Conservation (phyloP, 257 asterid genomes). For the Solanum ossicruentum region DNA sequence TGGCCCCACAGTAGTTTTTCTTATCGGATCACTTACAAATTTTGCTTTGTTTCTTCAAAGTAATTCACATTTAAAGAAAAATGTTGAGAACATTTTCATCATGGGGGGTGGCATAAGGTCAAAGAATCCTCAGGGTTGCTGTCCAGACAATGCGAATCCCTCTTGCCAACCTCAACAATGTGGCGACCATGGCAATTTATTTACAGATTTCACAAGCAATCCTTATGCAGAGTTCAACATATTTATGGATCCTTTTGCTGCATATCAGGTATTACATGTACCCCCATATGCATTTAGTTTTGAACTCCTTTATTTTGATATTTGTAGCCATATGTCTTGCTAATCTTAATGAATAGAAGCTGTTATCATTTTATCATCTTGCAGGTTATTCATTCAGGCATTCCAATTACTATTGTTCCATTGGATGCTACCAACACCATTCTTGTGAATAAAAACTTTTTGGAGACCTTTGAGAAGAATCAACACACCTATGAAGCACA, state of each 20-base stretch:
- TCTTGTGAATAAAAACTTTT: constrained; percentile 35
- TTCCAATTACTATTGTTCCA: constrained; percentile 75
- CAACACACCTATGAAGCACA: constrained; percentile 73
- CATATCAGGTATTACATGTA: constrained; percentile 54
- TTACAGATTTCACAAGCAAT: constrained; percentile 46
- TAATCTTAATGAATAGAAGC: not conserved
- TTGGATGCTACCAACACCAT: constrained; percentile 88
- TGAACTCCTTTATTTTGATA: not conserved
- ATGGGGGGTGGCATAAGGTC: constrained; percentile 85
- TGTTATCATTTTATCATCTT: not conserved
- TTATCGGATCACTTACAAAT: constrained; percentile 51
- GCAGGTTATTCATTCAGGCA: constrained; percentile 80
- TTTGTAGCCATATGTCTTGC: not conserved
- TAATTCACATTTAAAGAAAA: constrained; percentile 59
- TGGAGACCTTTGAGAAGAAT: constrained; percentile 47
- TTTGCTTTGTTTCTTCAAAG: constrained; percentile 58
- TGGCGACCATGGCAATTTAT: constrained; percentile 56
- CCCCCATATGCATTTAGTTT: not conserved
- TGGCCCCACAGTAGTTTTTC: constrained; percentile 57
- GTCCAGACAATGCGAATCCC: constrained; percentile 30
- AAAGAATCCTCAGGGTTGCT: constrained; percentile 58
- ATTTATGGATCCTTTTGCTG: constrained; percentile 86
- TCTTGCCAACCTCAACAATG: constrained; percentile 55
- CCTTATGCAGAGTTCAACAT: constrained; percentile 83
- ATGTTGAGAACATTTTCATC: constrained; percentile 51